phyloP scores from a whole-genome alignment of 1,284 basidiomycete species.

The Puccinia hordei region DNA sequence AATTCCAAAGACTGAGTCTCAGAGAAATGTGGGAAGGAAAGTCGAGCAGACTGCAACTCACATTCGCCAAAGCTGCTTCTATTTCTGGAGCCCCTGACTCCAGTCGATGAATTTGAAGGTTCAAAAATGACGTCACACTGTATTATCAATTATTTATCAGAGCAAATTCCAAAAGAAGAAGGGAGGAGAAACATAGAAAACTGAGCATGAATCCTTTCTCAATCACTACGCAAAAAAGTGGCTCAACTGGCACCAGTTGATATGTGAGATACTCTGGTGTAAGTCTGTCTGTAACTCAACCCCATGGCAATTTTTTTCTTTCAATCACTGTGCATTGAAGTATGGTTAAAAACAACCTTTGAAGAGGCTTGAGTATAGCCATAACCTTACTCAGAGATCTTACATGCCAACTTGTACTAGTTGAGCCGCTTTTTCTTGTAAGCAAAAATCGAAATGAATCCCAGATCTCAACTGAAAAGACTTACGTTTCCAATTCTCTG shows the following conservation, averaged over 20 bases:
- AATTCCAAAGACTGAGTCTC: too few relatives aligned
- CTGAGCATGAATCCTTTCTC: background rate
- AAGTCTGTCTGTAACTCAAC: too few relatives aligned
- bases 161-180: background rate
- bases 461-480: background rate
- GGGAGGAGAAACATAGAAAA: background rate
- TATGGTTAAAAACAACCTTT: too few relatives aligned
- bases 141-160: background rate
- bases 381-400: too few relatives aligned
- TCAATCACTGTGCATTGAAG: too few relatives aligned
- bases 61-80: conserved; percentile 14
- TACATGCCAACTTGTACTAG: too few relatives aligned
- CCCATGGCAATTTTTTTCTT: too few relatives aligned
- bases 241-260: too few relatives aligned
- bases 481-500: conserved; percentile 34
- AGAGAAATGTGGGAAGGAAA: background rate
- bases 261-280: too few relatives aligned
- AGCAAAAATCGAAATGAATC: background rate
- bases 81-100: background rate
- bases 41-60: background rate
- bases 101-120: conserved; percentile 4
- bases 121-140: conserved; percentile 5
- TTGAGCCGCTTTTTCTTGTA: too few relatives aligned
- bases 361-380: too few relatives aligned
- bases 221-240: background rate